Evolutionary conservation across 169 alveolate genomes (phyloP).

Genomic region (Perkinsus chesapeaki): DNA sequence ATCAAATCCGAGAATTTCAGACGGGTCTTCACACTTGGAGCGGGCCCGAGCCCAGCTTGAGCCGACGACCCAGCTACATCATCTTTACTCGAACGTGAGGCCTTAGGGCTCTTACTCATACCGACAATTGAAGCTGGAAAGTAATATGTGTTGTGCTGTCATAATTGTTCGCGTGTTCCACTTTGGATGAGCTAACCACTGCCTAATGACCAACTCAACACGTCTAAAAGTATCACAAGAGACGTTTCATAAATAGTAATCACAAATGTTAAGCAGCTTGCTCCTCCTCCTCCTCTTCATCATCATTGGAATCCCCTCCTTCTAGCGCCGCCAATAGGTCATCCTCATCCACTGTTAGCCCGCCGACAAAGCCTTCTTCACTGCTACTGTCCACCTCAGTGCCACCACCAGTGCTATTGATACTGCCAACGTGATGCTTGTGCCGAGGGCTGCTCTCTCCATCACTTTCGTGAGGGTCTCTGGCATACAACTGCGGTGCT

Average conservation of each 20-base stretch:
- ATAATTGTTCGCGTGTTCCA: too few relatives aligned
- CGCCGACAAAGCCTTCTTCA: background rate
- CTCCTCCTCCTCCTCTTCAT: background rate
- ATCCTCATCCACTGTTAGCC: background rate
- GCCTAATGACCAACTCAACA: too few relatives aligned
- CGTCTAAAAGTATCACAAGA: too few relatives aligned
- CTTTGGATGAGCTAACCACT: too few relatives aligned
- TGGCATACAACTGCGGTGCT: background rate
- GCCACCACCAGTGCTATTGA: background rate
- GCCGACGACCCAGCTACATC: background rate
- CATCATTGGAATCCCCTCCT: background rate
- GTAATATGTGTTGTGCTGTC: too few relatives aligned
- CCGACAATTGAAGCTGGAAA: too few relatives aligned
- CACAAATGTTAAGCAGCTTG: background rate
- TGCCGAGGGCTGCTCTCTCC: background rate
- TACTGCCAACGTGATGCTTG: background rate
- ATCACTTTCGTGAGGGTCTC: background rate
- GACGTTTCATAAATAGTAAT: background rate
- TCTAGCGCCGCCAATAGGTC: background rate
- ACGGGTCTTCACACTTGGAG: background rate
- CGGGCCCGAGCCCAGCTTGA: background rate
- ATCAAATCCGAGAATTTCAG: background rate
- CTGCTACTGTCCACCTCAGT: background rate
- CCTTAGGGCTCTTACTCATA: background rate
- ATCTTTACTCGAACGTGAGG: background rate